Conservation (phyloP, 768 basidiomycete genomes). For the Amanita rubescens region DNA sequence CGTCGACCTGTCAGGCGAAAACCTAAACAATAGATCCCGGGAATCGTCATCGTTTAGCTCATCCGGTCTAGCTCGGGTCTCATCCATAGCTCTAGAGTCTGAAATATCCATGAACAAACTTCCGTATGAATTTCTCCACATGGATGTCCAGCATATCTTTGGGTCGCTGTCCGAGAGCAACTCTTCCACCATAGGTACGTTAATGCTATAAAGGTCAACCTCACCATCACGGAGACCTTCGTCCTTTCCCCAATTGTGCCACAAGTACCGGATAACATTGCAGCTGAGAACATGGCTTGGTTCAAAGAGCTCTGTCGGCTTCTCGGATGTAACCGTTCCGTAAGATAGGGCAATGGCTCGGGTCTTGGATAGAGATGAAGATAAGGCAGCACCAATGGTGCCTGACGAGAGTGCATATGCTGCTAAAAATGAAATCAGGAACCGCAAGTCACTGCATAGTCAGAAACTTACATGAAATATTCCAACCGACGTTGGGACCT, state of each 20-base stretch:
- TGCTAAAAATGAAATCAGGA: conserved; percentile 32
- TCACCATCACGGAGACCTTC: conserved; percentile 51
- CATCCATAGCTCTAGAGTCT: conserved; percentile 12
- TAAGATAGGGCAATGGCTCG: conserved; percentile 88
- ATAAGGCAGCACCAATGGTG: conserved; percentile 87
- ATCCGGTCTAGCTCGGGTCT: too few species aligned
- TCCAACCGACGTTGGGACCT: conserved; percentile 81
- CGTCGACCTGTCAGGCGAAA: conserved; percentile 59
- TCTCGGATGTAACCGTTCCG: conserved; percentile 71
- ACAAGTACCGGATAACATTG: conserved; percentile 66
- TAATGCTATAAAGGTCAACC: conserved; percentile 81
- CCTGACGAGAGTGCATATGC: conserved; percentile 89
- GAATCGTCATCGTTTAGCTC: too few species aligned
- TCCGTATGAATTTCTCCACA: conserved; percentile 85
- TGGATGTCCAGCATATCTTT: conserved; percentile 68
- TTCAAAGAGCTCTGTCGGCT: conserved; percentile 44
- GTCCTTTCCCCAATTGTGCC: conserved; percentile 81
- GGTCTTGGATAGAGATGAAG: conserved; percentile 59
- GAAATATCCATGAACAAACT: conserved; percentile 60
- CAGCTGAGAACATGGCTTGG: conserved; percentile 69
- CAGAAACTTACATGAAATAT: conserved; percentile 55
- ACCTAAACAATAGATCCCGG: conserved; percentile 60
- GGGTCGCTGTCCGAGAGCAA: conserved; percentile 54
- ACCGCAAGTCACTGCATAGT: neutral
- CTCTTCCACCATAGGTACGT: conserved; percentile 74